Evolutionary conservation across 257 asterid species (phyloP).

Genomic region (Solanum clarkiae): DNA sequence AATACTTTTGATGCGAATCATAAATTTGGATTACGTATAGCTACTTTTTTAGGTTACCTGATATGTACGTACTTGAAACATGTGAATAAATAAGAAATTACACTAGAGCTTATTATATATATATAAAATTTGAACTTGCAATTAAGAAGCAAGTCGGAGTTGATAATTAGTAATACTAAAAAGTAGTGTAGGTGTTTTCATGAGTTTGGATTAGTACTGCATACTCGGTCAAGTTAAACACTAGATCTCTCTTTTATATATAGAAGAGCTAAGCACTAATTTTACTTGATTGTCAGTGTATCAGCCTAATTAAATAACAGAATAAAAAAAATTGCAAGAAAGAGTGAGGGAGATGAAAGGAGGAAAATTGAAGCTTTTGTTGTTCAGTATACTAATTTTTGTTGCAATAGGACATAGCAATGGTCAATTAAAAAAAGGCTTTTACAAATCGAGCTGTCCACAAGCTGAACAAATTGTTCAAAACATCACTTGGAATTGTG

Average conservation of each 20-base stretch:
- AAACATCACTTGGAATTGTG: slow-evolving; percentile 14
- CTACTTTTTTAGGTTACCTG: background rate
- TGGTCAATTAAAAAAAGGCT: slow-evolving; percentile 14
- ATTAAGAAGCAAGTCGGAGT: background rate
- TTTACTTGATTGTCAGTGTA: background rate
- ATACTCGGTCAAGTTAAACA: background rate
- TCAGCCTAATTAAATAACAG: background rate
- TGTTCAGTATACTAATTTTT: slow-evolving; percentile 1
- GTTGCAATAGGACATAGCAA: slow-evolving; percentile 7
- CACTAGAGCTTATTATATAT: too few relatives aligned
- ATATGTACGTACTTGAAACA: background rate
- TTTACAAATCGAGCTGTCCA: slow-evolving; percentile 15
- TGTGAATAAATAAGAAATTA: background rate
- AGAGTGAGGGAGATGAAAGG: background rate
- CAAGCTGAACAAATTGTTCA: slow-evolving; percentile 25
- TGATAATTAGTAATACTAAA: background rate
- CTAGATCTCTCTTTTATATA: background rate
- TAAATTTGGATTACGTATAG: background rate
- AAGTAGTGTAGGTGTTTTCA: background rate
- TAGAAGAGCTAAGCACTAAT: background rate
- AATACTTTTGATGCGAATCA: too few relatives aligned
- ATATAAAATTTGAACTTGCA: background rate
- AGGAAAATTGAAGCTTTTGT: background rate
- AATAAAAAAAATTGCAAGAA: background rate
- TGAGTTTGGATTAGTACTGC: background rate